Evolutionary conservation across 2,329 filamentous ascomycete species (phyloP).

Genomic region (Botrytis pseudocinerea): DNA sequence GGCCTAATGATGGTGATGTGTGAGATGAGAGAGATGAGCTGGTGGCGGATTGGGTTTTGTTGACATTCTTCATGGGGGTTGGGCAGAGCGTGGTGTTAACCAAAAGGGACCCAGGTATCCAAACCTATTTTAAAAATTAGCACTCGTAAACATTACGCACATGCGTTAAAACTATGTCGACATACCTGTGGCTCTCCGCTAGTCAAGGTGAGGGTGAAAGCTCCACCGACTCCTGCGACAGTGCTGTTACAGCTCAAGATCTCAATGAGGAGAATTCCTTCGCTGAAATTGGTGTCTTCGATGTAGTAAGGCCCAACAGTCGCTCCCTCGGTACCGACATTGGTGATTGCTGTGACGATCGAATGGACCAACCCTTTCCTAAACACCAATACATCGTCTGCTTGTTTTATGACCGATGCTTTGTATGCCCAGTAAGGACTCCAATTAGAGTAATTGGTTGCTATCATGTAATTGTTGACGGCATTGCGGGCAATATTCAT

Average conservation of each 20-base stretch:
- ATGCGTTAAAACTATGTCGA: background rate
- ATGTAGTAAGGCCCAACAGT: conserved; percentile 26
- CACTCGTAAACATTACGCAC: background rate
- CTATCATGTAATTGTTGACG: conserved; percentile 19
- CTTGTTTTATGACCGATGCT: conserved; percentile 18
- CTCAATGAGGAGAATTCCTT: conserved; percentile 27
- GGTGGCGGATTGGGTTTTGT: conserved; percentile 13
- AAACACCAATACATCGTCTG: conserved; percentile 27
- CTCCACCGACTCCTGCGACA: background rate
- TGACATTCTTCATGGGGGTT: conserved; percentile 21
- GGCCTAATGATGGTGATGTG: background rate
- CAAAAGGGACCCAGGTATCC: conserved; percentile 16
- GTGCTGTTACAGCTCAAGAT: conserved; percentile 19
- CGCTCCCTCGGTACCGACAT: conserved; percentile 19
- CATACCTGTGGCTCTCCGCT: conserved; percentile 20
- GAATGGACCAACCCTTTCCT: conserved; percentile 28
- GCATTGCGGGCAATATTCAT: conserved; percentile 48
- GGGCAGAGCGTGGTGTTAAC: conserved; percentile 25
- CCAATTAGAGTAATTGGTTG: conserved; percentile 26
- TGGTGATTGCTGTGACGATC: conserved; percentile 26
- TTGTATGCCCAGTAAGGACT: conserved; percentile 30
- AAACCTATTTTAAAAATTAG: conserved; percentile 14
- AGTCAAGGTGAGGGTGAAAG: conserved; percentile 7
- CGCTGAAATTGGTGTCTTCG: conserved; percentile 26
- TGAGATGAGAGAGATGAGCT: conserved; percentile 9